These are phyloP conservation scores for Lactifluus hygrophoroides DNA, from an alignment of 768 basidiomycete species.

Conservation along the genomic window DNA sequence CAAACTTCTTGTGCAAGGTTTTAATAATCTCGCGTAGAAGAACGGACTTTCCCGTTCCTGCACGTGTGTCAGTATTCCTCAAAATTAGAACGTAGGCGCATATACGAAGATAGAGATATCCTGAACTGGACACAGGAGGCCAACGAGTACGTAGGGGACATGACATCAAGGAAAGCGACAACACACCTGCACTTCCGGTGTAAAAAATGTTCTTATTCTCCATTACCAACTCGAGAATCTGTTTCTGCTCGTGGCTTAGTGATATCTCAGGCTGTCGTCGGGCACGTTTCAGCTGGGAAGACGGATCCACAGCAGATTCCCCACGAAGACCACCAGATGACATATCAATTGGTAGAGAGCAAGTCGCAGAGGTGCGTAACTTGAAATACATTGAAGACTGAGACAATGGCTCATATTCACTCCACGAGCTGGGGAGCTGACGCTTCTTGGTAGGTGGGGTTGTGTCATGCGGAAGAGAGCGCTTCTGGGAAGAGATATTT, in stretches of 20 bases:
- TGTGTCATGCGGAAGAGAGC: slow-evolving; percentile 15
- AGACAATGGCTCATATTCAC: background rate
- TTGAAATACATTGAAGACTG: background rate
- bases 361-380: background rate
- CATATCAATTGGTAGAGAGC: background rate
- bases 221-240: slow-evolving; percentile 72
- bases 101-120: no score
- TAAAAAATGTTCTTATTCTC: slow-evolving; percentile 79
- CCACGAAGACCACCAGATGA: no score
- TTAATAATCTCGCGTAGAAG: slow-evolving; percentile 87
- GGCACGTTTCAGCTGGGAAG: slow-evolving; percentile 16
- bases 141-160: slow-evolving; percentile 4
- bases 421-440: slow-evolving; percentile 18
- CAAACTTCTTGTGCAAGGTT: slow-evolving; percentile 47
- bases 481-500: slow-evolving; percentile 19
- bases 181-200: slow-evolving; percentile 91
- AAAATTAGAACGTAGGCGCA: background rate
- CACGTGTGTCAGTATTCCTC: background rate
- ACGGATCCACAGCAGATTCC: slow-evolving; percentile 22
- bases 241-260: slow-evolving; percentile 79
- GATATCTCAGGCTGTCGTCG: slow-evolving; percentile 36
- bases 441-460: slow-evolving; percentile 10
- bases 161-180: background rate
- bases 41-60: slow-evolving; percentile 96
- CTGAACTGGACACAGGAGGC: background rate